Base-by-base conservation (phyloP, 140 eudicot species). In the Anethum foeniculum region DNA sequence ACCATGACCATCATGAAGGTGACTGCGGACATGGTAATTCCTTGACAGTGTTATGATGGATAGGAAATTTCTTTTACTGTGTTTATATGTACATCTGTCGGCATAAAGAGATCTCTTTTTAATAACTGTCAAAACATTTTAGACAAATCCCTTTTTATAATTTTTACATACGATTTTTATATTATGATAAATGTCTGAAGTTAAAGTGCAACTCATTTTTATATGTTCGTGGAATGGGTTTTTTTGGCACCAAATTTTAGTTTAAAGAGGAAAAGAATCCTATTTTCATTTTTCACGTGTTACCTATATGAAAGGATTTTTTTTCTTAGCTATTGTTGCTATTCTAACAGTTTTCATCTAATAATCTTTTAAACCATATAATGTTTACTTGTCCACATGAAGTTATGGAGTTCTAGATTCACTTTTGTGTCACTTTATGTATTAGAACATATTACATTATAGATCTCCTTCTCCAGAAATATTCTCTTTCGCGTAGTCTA, bases 21-120 rank as follows among this genome's bases (percentile, higher is more conserved):
- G 96, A 90, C 79, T 90, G 87, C 79, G 82, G 88, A 77, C 97
- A 95, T 71, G 99, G 97, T 95, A 89, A 86, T 49, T 56, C 18
- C 32, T 71, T 52, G 75, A 18, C 43, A 48, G 36, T 39, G 7
- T 76, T 32, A 43, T 68, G 44, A 68, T 43, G 18, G 60, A 74
- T 41, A 41, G 11, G 28, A 21, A 28, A 44, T 46, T 11, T 38
- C 30, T 72, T 74, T 41, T 44, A n/a, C 76, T 39, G 25, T 71
- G 76, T 71, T 71, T 39, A 71, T 71, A 19, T 38, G 7, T 18
- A 71, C 21, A 32, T 71, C 21, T 67, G 16, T 60, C 32, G 16
- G 69, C 0, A 13, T 67, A 32, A 68, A 68, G 4, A 15, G 43
- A 68, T 68, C n/a, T 14, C n/a, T 68, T 34, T 32, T 68, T 32